Percentiles rank a stretch among this genome's conserved stretches.
Evolutionary conservation across 2,329 filamentous ascomycete species (phyloP).

Genomic region (Ambrosiella beaveri): DNA sequence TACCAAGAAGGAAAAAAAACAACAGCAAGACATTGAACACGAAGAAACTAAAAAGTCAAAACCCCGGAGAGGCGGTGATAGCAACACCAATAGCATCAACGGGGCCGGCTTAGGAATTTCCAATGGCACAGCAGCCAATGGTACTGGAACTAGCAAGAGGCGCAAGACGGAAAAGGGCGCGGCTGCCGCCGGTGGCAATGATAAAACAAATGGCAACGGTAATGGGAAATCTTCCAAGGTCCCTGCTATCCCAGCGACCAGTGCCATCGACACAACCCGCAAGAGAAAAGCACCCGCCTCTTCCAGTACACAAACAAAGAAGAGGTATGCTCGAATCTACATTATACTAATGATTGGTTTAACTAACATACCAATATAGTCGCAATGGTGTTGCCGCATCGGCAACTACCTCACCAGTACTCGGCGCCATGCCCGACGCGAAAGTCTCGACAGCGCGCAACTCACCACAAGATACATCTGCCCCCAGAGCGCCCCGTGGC

Average conservation of each 20-base stretch:
- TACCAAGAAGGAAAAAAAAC: conserved; percentile 55
- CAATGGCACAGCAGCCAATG: conserved; percentile 24
- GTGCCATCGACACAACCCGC: conserved; percentile 51
- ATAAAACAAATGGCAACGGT: background rate
- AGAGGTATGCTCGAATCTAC: conserved; percentile 42
- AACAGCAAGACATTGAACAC: conserved; percentile 36
- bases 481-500: conserved; percentile 46
- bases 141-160: conserved; percentile 48
- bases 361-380: conserved; percentile 13
- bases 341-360: background rate
- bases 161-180: conserved; percentile 57
- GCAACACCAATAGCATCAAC: conserved; percentile 32
- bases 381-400: conserved; percentile 33
- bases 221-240: conserved; percentile 35
- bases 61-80: conserved; percentile 9
- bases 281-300: conserved; percentile 49
- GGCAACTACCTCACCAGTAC: conserved; percentile 56
- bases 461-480: conserved; percentile 17
- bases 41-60: conserved; percentile 46
- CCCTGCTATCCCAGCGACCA: conserved; percentile 48
- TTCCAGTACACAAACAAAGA: conserved; percentile 56
- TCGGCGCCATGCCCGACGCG: conserved; percentile 48
- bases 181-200: conserved; percentile 1
- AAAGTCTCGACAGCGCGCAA: conserved; percentile 24
- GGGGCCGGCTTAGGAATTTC: conserved; percentile 47